Base-by-base conservation (phyloP, 164 flowering plant genomes). In the Taxillus chinensis region DNA sequence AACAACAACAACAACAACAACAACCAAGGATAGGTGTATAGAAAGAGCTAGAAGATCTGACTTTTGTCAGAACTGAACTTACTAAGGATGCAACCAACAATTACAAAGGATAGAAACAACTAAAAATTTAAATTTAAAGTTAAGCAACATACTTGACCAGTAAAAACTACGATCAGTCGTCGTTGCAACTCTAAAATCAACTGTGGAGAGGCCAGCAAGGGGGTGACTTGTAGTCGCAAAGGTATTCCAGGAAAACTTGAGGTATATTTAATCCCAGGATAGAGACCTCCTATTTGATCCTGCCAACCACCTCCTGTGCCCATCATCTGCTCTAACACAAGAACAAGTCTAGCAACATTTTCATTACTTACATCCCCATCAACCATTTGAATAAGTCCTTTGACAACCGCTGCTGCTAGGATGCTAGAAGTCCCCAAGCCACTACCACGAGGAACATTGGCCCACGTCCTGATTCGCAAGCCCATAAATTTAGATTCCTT, bases 251-350 rank as follows among this genome's bases (percentile, higher is more conserved):
- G 99, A 68, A 85, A 86, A 73, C 99, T 91, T 41, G 86, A 53
- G 14, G 98, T 89, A 63, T 83, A 85, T 73, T 95, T 95, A 51
- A 95, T 91, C 59, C 98, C 98, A 9, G 98, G 90, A 67, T 89
- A 95, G 42, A 91, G 71, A 59, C 99, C 99, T 52, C 99, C 99
- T 68, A 95, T 85, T 71, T 95, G 99, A 76, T 95, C 99, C 77
- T 95, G 99, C 99, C 99, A 95, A 55, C 99, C 99, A 62, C 97
- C 99, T 59, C 99, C 98, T 3, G 97, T 95, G 39, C 99, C 99
- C 99, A 95, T 95, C 71, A 95, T 83, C 79, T 91, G 99, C 74
- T 91, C 98, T 57, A 89, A 60, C 15, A 95, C 92, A 65, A 91
- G 67, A 65, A 95, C 98, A 68, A 95, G 96, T 70, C 96, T 77